phyloP scores from a whole-genome alignment of 179 eudicot species.

The Corrigiola litoralis region DNA sequence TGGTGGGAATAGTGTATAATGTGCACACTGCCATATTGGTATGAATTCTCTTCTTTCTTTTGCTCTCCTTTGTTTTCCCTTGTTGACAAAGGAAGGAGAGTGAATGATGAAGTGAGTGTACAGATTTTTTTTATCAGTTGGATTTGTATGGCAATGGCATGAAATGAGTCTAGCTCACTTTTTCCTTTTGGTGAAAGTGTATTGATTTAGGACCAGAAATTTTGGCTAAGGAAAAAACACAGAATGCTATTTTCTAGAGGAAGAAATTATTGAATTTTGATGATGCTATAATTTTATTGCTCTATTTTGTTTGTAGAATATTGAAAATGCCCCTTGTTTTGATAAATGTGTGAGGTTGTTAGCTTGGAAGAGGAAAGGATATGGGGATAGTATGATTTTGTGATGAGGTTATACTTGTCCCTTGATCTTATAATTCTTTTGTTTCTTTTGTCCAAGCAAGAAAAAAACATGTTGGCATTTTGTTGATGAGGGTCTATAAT shows the following conservation, averaged over 20 bases:
- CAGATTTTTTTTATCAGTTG: constrained; percentile 16
- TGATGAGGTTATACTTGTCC: constrained; percentile 11
- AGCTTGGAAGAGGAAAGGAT: not conserved
- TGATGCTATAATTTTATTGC: too few relatives aligned
- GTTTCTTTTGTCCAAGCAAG: not conserved
- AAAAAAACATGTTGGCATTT: constrained; percentile 20
- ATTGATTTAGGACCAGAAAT: constrained; percentile 38
- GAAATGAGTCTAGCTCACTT: constrained; percentile 15
- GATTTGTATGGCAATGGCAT: constrained; percentile 5
- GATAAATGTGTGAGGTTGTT: not conserved
- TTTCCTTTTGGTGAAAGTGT: constrained; percentile 7
- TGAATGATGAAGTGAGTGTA: not conserved
- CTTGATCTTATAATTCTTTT: not conserved
- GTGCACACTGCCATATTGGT: constrained; percentile 69
- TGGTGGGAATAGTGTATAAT: constrained; percentile 56
- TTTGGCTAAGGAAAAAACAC: constrained; percentile 11
- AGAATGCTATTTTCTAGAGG: constrained; percentile 13
- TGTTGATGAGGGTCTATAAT: constrained; percentile 31
- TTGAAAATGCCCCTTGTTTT: constrained; percentile 8
- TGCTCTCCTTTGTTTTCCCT: not conserved
- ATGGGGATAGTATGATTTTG: not conserved
- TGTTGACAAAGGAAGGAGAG: constrained; percentile 6
- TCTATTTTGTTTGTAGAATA: not conserved
- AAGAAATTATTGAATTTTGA: constrained; percentile 9
- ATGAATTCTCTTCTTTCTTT: not conserved